Evolutionary conservation across 345 rosid species (phyloP).

Genomic region (Citrus mangshanensis): DNA sequence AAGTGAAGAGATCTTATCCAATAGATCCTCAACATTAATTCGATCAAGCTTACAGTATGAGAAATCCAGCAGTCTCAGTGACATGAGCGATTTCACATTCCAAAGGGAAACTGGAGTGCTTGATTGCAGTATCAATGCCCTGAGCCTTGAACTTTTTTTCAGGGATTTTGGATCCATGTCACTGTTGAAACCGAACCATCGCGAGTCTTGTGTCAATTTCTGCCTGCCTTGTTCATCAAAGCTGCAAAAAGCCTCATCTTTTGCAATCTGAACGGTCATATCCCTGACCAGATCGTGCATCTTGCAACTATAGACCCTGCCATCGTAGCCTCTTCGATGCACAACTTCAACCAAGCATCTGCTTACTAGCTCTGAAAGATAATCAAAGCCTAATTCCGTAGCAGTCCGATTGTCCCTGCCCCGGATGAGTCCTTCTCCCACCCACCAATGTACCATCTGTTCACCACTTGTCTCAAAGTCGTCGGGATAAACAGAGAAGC

Average conservation of each 20-base stretch:
- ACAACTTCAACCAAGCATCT: slow-evolving; percentile 59
- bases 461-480: slow-evolving; percentile 48
- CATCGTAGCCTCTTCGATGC: slow-evolving; percentile 46
- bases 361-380: slow-evolving; percentile 46
- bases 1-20: too few relatives aligned
- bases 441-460: slow-evolving; percentile 58
- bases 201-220: too few relatives aligned
- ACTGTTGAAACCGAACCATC: too few relatives aligned
- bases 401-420: slow-evolving; percentile 32
- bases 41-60: too few relatives aligned
- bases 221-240: slow-evolving; percentile 17
- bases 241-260: slow-evolving; percentile 27
- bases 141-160: too few relatives aligned
- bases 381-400: slow-evolving; percentile 45
- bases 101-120: too few relatives aligned
- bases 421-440: slow-evolving; percentile 58
- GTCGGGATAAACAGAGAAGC: slow-evolving; percentile 57
- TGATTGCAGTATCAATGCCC: too few relatives aligned
- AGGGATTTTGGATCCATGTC: too few relatives aligned
- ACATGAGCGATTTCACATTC: too few relatives aligned
- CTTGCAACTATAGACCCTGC: slow-evolving; percentile 1
- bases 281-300: slow-evolving; percentile 29
- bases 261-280: slow-evolving; percentile 17
- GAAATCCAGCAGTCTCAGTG: too few relatives aligned
- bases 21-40: too few relatives aligned